phyloP scores from a whole-genome alignment of 2,329 filamentous ascomycete genomes.

The Exophiala mesophila region DNA sequence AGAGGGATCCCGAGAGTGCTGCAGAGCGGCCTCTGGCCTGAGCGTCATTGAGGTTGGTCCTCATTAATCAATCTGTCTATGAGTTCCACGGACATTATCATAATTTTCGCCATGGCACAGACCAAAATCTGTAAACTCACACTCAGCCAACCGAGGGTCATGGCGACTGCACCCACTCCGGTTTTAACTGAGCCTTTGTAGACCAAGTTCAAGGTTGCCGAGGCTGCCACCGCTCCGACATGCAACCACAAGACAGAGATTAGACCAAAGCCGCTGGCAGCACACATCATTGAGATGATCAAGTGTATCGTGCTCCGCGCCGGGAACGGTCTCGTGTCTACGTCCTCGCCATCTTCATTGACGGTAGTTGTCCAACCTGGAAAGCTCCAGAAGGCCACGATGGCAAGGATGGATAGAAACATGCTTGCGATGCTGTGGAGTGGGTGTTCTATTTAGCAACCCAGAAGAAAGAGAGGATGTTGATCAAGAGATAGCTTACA shows the following conservation, averaged over 20 bases:
- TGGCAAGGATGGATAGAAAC: neutral
- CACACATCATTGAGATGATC: neutral
- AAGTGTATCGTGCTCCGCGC: neutral
- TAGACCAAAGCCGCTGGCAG: conserved; percentile 8
- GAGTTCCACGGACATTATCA: no score
- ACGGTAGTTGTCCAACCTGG: neutral
- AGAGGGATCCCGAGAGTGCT: no score
- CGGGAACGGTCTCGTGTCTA: neutral
- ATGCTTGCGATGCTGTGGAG: neutral
- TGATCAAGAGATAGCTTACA: no score
- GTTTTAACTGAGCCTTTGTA: conserved; percentile 14
- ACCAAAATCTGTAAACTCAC: conserved; percentile 1
- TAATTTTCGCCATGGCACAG: no score
- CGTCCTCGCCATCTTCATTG: neutral
- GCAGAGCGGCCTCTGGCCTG: no score
- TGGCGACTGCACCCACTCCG: conserved; percentile 14
- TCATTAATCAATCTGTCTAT: no score
- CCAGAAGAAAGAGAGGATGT: no score
- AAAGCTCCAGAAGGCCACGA: neutral
- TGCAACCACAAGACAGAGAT: conserved; percentile 22
- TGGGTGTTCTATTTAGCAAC: no score
- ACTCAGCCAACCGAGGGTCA: conserved; percentile 20
- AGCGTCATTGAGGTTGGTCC: no score
- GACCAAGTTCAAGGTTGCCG: conserved; percentile 14
- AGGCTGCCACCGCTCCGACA: conserved; percentile 14